Evolutionary conservation across 2,329 filamentous ascomycete genomes (phyloP).

Genomic region (Calonectria naviculata): DNA sequence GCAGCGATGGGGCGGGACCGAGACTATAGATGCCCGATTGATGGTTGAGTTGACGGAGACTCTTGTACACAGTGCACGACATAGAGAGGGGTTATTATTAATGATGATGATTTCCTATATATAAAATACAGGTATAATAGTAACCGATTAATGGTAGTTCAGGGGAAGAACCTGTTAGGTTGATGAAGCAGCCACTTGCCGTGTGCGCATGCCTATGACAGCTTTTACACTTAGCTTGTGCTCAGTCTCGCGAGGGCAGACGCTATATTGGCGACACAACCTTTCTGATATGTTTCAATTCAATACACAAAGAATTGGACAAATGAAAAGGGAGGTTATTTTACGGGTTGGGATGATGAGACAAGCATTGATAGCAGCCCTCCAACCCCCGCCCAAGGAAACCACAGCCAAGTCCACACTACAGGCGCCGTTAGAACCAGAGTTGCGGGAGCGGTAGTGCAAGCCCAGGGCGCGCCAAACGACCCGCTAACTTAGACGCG

Average conservation of each 20-base stretch:
- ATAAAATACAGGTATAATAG: background rate
- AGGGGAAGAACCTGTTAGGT: background rate
- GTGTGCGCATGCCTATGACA: no score
- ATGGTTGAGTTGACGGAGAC: slow-evolving; percentile 53
- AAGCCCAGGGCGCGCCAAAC: slow-evolving; percentile 21
- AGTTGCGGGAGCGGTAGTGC: slow-evolving; percentile 18
- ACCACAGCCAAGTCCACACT: background rate
- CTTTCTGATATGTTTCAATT: no score
- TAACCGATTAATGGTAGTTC: background rate
- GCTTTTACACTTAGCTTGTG: no score
- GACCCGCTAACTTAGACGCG: slow-evolving; percentile 6
- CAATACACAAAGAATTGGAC: no score
- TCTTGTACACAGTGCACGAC: slow-evolving; percentile 38
- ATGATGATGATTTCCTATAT: slow-evolving; percentile 37
- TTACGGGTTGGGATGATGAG: background rate
- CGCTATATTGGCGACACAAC: no score
- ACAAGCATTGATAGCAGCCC: background rate
- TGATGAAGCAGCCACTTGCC: no score
- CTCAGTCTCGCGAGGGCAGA: no score
- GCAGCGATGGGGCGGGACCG: slow-evolving; percentile 59
- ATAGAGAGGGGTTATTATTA: slow-evolving; percentile 37
- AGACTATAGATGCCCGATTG: slow-evolving; percentile 68
- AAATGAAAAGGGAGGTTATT: no score
- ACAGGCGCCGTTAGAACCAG: slow-evolving; percentile 6
- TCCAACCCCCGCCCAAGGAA: background rate